Percentiles rank a stretch among this genome's conserved stretches.
phyloP scores from a whole-genome alignment of 306 rosid genomes.

The Acacia melanoxylon region DNA sequence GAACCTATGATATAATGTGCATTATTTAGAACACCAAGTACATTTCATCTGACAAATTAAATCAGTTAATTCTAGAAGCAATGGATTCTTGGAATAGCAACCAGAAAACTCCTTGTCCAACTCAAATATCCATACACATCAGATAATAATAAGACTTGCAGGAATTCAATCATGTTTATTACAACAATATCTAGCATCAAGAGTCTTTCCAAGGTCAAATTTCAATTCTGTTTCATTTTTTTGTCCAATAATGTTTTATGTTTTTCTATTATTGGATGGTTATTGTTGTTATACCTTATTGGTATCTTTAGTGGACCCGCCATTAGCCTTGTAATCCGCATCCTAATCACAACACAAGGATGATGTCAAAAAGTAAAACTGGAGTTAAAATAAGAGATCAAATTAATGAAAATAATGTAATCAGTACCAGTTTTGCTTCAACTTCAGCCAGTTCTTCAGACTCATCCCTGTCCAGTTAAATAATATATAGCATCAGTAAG shows the following conservation, averaged over 20 bases:
- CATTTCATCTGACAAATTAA: not conserved
- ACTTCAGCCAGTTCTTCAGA: conserved; percentile 90
- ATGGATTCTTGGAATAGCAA: not conserved
- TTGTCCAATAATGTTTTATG: no score
- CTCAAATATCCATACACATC: not conserved
- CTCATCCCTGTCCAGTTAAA: conserved; percentile 58
- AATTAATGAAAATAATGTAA: conserved; percentile 1
- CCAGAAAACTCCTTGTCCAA: not conserved
- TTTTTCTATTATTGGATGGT: no score
- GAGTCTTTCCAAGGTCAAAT: no score
- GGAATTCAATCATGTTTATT: no score
- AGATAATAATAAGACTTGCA: no score
- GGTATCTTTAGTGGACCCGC: conserved; percentile 38
- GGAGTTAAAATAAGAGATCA: conserved; percentile 3
- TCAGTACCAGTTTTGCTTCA: conserved; percentile 85
- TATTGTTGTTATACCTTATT: conserved; percentile 40
- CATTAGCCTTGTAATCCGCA: conserved; percentile 45
- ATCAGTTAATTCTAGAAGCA: no score
- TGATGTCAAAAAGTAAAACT: conserved; percentile 19
- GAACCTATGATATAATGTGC: not conserved
- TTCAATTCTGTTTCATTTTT: no score
- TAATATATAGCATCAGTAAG: conserved; percentile 20
- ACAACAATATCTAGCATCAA: no score
- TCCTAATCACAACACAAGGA: conserved; percentile 43
- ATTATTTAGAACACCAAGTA: not conserved